phyloP scores from a whole-genome alignment of 805 yeast species.

The Kuraishia molischiana region DNA sequence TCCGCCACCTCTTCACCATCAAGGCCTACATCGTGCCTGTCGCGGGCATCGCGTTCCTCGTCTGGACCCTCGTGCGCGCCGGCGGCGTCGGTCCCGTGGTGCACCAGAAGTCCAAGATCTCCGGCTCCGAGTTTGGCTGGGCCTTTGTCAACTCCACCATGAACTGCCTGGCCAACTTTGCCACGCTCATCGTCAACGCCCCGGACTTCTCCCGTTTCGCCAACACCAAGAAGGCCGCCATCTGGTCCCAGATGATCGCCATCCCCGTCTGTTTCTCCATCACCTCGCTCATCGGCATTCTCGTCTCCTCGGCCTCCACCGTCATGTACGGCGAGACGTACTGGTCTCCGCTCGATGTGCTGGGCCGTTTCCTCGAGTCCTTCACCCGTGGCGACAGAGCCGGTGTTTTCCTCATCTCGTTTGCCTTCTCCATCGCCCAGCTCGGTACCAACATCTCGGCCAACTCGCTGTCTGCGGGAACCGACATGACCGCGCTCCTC shows the following conservation, averaged over 20 bases:
- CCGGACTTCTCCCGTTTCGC: slow-evolving; percentile 89
- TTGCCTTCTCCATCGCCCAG: slow-evolving; percentile 67
- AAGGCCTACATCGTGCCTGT: slow-evolving; percentile 73
- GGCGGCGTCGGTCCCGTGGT: slow-evolving; percentile 72
- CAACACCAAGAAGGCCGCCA: slow-evolving; percentile 37
- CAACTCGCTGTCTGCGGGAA: slow-evolving; percentile 63
- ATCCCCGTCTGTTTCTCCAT: slow-evolving; percentile 73
- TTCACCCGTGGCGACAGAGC: slow-evolving; percentile 54
- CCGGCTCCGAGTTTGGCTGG: slow-evolving; percentile 68
- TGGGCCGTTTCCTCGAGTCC: slow-evolving; percentile 50
- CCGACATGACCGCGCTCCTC: slow-evolving; percentile 57
- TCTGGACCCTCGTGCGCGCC: slow-evolving; percentile 79
- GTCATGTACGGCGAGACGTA: slow-evolving; percentile 55
- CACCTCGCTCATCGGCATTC: slow-evolving; percentile 77
- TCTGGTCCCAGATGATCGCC: slow-evolving; percentile 51
- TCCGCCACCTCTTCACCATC: slow-evolving; percentile 75
- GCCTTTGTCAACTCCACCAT: slow-evolving; percentile 68
- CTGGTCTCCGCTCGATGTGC: slow-evolving; percentile 82
- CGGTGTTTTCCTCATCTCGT: slow-evolving; percentile 68
- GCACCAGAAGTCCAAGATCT: slow-evolving; percentile 39
- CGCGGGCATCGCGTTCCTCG: slow-evolving; percentile 74
- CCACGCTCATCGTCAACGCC: slow-evolving; percentile 80
- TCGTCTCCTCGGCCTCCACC: slow-evolving; percentile 73
- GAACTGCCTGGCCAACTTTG: slow-evolving; percentile 80
- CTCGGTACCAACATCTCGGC: slow-evolving; percentile 72